Percentiles rank a stretch among this genome's conserved stretches.
Evolutionary conservation across 306 rosid species (phyloP).

Genomic region (Quercus dentata): DNA sequence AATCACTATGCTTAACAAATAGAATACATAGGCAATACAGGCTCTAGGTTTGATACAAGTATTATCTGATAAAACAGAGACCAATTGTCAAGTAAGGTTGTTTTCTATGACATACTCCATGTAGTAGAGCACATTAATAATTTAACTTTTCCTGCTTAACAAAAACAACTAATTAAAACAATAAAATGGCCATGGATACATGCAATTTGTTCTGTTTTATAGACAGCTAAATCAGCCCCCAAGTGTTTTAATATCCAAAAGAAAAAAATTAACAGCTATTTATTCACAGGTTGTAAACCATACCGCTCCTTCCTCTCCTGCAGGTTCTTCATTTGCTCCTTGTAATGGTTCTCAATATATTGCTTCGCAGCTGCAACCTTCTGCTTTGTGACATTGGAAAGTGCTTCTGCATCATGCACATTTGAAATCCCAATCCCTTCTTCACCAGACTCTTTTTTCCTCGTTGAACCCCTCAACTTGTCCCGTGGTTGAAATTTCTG

Average conservation of each 20-base stretch:
- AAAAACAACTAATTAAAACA: not conserved
- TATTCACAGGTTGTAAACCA: slow-evolving; percentile 14
- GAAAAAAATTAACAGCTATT: not conserved
- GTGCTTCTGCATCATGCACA: slow-evolving; percentile 55
- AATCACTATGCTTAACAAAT: not conserved
- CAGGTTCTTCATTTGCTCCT: slow-evolving; percentile 94
- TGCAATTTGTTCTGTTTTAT: not conserved
- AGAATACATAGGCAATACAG: not conserved
- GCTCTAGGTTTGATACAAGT: not conserved
- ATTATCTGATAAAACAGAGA: not conserved
- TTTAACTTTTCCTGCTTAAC: not conserved
- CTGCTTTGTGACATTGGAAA: slow-evolving; percentile 79
- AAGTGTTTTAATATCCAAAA: not conserved
- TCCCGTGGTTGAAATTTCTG: slow-evolving; percentile 88
- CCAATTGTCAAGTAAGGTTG: not conserved
- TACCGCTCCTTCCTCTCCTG: slow-evolving; percentile 97
- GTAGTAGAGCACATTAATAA: not conserved
- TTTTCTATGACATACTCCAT: not conserved
- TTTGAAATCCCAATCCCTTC: slow-evolving; percentile 39
- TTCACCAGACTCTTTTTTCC: slow-evolving; percentile 53
- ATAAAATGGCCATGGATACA: not conserved
- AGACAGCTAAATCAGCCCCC: not conserved
- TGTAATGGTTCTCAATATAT: slow-evolving; percentile 94
- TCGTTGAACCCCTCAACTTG: slow-evolving; percentile 40
- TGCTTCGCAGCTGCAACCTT: slow-evolving; percentile 92